Evolutionary conservation across 257 asterid species (phyloP), one percentile per base, ranked within the genome.

Genomic region (Nicotiana attenuata): DNA sequence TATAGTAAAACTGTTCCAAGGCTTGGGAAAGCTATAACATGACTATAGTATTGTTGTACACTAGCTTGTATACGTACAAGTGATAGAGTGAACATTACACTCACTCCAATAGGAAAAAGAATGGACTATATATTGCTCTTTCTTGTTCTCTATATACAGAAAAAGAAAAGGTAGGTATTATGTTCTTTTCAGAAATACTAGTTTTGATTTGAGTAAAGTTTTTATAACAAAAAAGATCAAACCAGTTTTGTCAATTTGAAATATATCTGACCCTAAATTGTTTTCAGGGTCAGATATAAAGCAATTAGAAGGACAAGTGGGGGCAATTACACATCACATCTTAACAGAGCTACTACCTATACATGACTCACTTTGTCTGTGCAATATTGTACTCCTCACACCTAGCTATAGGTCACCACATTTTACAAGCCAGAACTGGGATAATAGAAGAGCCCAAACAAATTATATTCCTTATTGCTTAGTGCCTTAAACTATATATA

Each of bases 131-230:
- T n/a, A n/a, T 24, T 77, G 81, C 75, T 79, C 22, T 41, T 87
- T 79, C 22, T 41, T 87, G 87, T 78, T 78, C 38, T 83, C 82
- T 77, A 76, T 69, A 80, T 57, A 82, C 83, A 79, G 73, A 82
- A 77, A 56, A 24, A 41, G 65, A 33, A 82, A 28, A 28, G 29
- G 57, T 69, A 66, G 35, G 19, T 66, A 66, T 71, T 82, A 41
- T 81, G 57, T 84, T 75, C 65, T 81, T 81, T 78, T 52, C 73
- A 64, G 20, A 14, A 53, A 14, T 15, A 53, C 8, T 17, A 53
- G 8, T 53, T 55, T 9, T 41, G 13, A 38, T 38, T 38, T 38
- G 10, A 38, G 10, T 38, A 7, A 7, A 7, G 8, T 38, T 35
- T 38, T 38, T 38, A 35, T 38, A 38, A 41, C 47, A 41, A 41